Evolutionary conservation across 257 asterid genomes (phyloP).

Genomic region (Penstemon newberryi): DNA sequence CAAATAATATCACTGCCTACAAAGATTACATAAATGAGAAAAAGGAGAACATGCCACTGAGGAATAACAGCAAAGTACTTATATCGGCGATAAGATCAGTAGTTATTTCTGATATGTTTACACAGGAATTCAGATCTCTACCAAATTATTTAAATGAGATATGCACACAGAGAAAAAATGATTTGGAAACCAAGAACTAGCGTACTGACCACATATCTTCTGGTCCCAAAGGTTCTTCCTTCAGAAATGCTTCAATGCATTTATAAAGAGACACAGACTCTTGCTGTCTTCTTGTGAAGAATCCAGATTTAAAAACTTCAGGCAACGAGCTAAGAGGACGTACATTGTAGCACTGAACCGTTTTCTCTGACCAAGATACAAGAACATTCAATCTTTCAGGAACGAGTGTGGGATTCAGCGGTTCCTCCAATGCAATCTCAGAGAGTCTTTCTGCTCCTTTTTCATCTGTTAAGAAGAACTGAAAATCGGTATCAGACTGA

Average conservation of each 20-base stretch:
- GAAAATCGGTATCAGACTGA: slow-evolving; percentile 45
- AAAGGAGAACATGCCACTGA: neutral
- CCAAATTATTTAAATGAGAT: slow-evolving; percentile 7
- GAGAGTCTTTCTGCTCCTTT: slow-evolving; percentile 49
- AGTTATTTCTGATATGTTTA: neutral
- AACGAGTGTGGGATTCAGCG: slow-evolving; percentile 38
- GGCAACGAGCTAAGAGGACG: slow-evolving; percentile 62
- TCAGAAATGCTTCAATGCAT: slow-evolving; percentile 92
- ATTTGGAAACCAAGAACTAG: slow-evolving; percentile 24
- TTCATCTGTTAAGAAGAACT: slow-evolving; percentile 66
- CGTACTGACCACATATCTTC: slow-evolving; percentile 96
- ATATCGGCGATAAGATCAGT: slow-evolving; percentile 13
- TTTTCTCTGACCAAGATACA: slow-evolving; percentile 70
- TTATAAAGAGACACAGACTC: slow-evolving; percentile 82
- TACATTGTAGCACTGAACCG: slow-evolving; percentile 46
- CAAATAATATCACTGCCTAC: slow-evolving; percentile 2
- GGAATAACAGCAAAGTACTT: slow-evolving; percentile 20
- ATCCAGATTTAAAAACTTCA: slow-evolving; percentile 73
- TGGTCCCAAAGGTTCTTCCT: slow-evolving; percentile 99
- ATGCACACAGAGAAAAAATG: slow-evolving; percentile 11
- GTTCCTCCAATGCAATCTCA: slow-evolving; percentile 60
- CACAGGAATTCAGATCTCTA: slow-evolving; percentile 1
- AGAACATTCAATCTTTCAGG: slow-evolving; percentile 60
- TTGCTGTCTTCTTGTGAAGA: slow-evolving; percentile 63
- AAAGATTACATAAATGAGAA: slow-evolving; percentile 18